Percentiles rank a stretch among this genome's conserved stretches.
These are phyloP conservation scores for Penicillium janthinellum DNA, from an alignment of 2,329 filamentous ascomycete species.

Conservation along the genomic window DNA sequence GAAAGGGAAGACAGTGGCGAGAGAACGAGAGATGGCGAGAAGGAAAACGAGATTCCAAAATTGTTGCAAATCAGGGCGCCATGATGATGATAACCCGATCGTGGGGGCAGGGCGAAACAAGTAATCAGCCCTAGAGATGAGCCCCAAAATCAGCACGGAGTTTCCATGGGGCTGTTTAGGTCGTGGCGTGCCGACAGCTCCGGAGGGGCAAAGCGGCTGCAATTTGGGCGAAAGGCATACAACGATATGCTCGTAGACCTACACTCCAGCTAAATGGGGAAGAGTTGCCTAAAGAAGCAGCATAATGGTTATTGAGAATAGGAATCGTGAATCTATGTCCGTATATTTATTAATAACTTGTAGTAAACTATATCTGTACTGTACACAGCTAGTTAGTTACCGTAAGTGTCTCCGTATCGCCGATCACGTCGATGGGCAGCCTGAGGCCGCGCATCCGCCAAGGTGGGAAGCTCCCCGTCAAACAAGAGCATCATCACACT, in stretches of 20 bases:
- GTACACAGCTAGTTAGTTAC: neutral
- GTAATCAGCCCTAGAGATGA: neutral
- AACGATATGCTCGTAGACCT: neutral
- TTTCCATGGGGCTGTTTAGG: conserved; percentile 11
- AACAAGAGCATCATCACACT: conserved; percentile 4
- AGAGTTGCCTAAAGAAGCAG: neutral
- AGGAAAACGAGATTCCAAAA: neutral
- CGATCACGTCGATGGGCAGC: conserved; percentile 7
- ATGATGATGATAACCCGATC: neutral
- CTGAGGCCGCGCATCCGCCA: neutral
- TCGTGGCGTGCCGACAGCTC: conserved; percentile 15
- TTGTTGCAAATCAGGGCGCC: neutral
- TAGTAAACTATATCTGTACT: neutral
- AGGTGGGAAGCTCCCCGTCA: conserved; percentile 5
- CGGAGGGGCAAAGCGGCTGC: conserved; percentile 5
- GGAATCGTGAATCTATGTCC: too few species aligned
- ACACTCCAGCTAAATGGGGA: neutral
- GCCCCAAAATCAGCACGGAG: conserved; percentile 6
- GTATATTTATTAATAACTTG: neutral
- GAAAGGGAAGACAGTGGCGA: conserved; percentile 4
- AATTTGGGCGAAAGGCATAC: neutral
- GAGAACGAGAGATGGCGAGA: conserved; percentile 1
- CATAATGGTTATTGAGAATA: neutral
- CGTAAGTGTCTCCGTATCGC: neutral
- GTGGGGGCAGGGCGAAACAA: neutral